phyloP scores from a whole-genome alignment of 805 yeast species.

The Starmerella khaoyaiensis region DNA sequence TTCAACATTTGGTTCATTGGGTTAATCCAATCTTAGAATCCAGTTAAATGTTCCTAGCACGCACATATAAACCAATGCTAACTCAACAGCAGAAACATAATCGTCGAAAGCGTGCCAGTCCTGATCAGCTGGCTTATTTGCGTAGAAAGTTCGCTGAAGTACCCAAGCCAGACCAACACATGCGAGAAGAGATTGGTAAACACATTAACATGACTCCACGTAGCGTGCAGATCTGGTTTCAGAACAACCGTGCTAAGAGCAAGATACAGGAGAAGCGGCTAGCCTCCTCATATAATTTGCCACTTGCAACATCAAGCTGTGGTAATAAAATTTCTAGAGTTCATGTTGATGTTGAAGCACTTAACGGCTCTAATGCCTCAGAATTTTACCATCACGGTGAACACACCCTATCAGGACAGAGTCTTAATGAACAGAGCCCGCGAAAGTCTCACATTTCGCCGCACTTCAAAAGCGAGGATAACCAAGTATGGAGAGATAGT shows the following conservation, averaged over 20 bases:
- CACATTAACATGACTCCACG: slow-evolving; percentile 74
- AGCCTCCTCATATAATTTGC: background rate
- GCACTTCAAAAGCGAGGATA: too few species aligned
- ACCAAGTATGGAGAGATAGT: too few species aligned
- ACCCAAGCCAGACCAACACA: slow-evolving; percentile 47
- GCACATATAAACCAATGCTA: slow-evolving; percentile 11
- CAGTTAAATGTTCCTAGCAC: background rate
- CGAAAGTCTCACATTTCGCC: too few species aligned
- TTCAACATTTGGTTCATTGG: too few species aligned
- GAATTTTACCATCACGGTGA: too few species aligned
- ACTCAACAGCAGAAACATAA: slow-evolving; percentile 29
- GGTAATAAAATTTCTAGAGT: slow-evolving; percentile 12
- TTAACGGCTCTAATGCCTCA: too few species aligned
- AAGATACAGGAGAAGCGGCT: slow-evolving; percentile 29
- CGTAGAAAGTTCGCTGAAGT: slow-evolving; percentile 56
- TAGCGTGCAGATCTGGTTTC: slow-evolving; percentile 88
- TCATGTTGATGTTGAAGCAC: slow-evolving; percentile 7
- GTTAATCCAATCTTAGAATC: too few species aligned
- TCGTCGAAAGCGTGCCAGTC: slow-evolving; percentile 62
- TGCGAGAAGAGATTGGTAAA: slow-evolving; percentile 40
- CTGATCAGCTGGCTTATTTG: slow-evolving; percentile 59
- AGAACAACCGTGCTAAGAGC: slow-evolving; percentile 47
- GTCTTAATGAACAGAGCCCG: too few species aligned
- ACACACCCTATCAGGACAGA: too few species aligned
- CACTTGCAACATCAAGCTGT: slow-evolving; percentile 6